Percentiles rank a stretch among this genome's conserved stretches.
These are phyloP conservation scores for Backusella luteola DNA, from an alignment of 192 early-diverging fungal species.

Conservation along the genomic window DNA sequence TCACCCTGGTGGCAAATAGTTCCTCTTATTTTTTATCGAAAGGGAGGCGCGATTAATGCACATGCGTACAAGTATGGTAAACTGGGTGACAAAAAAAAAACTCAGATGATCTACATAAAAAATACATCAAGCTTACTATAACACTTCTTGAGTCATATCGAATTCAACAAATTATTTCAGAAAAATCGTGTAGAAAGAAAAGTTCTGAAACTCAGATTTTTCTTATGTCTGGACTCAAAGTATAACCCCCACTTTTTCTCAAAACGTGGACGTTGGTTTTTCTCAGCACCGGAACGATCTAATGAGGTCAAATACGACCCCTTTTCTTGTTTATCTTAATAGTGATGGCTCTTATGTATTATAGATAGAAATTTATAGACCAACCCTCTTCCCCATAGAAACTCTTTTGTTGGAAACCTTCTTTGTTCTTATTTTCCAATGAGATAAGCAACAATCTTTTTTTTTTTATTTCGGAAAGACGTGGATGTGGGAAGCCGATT, in stretches of 20 bases:
- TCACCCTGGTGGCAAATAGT: neutral
- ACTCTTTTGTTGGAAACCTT: neutral
- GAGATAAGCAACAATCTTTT: neutral
- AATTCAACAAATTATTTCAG: too few relatives aligned
- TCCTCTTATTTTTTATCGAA: neutral
- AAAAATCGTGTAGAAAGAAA: neutral
- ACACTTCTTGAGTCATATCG: neutral
- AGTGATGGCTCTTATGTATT: neutral
- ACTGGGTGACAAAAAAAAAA: neutral
- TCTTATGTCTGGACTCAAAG: neutral
- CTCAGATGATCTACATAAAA: slow-evolving; percentile 1
- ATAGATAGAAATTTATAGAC: neutral
- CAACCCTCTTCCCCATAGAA: neutral
- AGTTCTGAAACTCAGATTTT: neutral
- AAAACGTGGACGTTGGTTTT: neutral
- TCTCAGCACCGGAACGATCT: neutral
- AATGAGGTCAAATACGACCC: neutral
- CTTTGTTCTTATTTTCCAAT: neutral
- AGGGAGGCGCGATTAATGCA: neutral
- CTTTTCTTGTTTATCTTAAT: neutral
- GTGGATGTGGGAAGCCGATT: neutral
- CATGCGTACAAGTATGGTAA: neutral
- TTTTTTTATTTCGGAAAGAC: neutral
- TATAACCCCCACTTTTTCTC: neutral
- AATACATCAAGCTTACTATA: neutral